Evolutionary conservation across 2,329 filamentous ascomycete species (phyloP), one percentile per base, ranked within the genome.

Genomic region (Chaetomiaceae sp.): DNA sequence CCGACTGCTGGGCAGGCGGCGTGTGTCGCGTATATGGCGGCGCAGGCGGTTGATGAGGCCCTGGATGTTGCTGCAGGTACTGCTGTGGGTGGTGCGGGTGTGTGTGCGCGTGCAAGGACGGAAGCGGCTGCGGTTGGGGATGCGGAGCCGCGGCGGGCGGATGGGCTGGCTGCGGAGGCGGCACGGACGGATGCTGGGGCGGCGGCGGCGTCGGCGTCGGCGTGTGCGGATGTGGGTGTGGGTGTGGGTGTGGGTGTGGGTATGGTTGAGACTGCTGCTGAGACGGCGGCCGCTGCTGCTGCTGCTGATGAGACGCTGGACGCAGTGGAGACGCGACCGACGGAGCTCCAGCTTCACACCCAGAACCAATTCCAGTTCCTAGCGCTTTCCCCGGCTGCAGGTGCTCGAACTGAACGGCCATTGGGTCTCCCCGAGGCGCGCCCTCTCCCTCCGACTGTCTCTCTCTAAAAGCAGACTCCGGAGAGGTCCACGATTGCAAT

Each of bases 361-460:
- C 20, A 42, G 27, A 3, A 14, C 24, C 17, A 10, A 19, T 42
- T 38, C 30, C 36, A 34, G 38, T 29, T 5, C 22, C 22, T 26
- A 20, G 19, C 17, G 35, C 33, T 52, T 41, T 45, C 52, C 32
- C 49, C 45, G 29, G 37, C 22, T 44, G 48, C 29, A 37, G 41
- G 17, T 53, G 47, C 26, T 30, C 27, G 14, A 15, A 42, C 14
- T 53, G 42, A n/a, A 50, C 47, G 15, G 53, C 51, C 34, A 52
- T 50, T 43, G 50, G 55, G 15, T 49, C 50, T 42, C 34, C 36
- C 52, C 49, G 48, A 14, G 49, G 51, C 26, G 49, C 20, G 22
- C 39, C 38, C n/a, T 51, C 24, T 22, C 17, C 20, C 34, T 38
- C 18, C 1, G 36, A 4, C 20, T 45, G 42, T 15, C 20, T 34